phyloP scores from a whole-genome alignment of 352 stramenopile species.

The Phytophthora cactorum region DNA sequence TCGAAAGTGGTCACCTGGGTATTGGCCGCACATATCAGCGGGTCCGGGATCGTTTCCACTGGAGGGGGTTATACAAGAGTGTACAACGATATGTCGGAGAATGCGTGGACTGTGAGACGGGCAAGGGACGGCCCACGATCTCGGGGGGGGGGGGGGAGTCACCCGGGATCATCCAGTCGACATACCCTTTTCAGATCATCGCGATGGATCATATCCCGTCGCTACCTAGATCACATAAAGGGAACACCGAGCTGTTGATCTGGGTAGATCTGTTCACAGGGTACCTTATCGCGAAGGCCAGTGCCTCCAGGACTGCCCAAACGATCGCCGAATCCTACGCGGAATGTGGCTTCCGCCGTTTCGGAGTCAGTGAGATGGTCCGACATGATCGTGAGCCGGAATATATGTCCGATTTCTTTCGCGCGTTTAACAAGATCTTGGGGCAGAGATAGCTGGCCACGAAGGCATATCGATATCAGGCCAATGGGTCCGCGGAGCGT shows the following conservation, averaged over 20 bases:
- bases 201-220: conserved; percentile 26
- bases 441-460: conserved; percentile 2
- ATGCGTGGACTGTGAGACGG: conserved; percentile 15
- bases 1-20: conserved; percentile 2
- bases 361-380: conserved; percentile 9
- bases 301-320: not conserved
- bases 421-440: conserved; percentile 23
- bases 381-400: conserved; percentile 10
- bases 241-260: conserved; percentile 19
- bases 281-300: not conserved
- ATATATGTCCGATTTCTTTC: conserved; percentile 37
- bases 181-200: conserved; percentile 12
- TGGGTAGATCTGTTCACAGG: not conserved
- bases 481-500: conserved; percentile 22
- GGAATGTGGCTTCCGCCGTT: not conserved
- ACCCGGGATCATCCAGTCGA: conserved; percentile 11
- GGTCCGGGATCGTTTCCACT: conserved; percentile 6
- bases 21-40: conserved; percentile 3
- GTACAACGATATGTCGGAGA: conserved; percentile 5
- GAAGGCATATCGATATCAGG: conserved; percentile 20
- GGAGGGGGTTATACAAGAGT: not conserved
- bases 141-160: conserved; percentile 11
- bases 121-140: not conserved
- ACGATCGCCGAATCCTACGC: not conserved
- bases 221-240: conserved; percentile 3